phyloP scores from a whole-genome alignment of 805 yeast genomes.

The Candida boleticola region DNA sequence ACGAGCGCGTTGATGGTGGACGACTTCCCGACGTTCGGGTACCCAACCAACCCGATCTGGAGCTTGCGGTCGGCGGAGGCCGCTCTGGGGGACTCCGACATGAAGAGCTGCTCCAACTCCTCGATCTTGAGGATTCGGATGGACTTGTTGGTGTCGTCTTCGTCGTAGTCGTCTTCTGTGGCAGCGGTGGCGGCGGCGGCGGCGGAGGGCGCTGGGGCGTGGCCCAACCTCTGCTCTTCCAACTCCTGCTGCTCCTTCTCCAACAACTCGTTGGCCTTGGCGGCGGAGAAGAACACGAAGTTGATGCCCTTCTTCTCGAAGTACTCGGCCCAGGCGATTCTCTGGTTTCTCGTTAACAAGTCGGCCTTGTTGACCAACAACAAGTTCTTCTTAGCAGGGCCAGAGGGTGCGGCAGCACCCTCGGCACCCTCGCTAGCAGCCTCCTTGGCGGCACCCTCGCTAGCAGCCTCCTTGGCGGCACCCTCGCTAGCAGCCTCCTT shows the following conservation, averaged over 20 bases:
- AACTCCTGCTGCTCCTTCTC: constrained; percentile 57
- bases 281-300: constrained; percentile 92
- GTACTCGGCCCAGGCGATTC: constrained; percentile 84
- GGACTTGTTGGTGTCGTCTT: constrained; percentile 22
- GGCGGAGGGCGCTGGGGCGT: constrained; percentile 10
- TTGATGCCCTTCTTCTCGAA: constrained; percentile 67
- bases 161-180: constrained; percentile 14
- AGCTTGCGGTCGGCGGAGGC: constrained; percentile 60
- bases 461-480: not conserved
- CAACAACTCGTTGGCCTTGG: constrained; percentile 71
- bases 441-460: not conserved
- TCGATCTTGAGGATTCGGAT: constrained; percentile 75
- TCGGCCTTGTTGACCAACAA: constrained; percentile 93
- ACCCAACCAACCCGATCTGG: constrained; percentile 95
- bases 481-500: not conserved
- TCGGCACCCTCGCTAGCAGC: not conserved
- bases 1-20: constrained; percentile 97
- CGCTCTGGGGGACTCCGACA: constrained; percentile 73
- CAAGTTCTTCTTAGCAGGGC: constrained; percentile 61
- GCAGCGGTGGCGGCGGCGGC: constrained; percentile 20
- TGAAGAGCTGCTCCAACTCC: constrained; percentile 78
- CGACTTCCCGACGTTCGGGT: constrained; percentile 92
- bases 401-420: not conserved
- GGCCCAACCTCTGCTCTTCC: constrained; percentile 21
- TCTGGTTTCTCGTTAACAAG: constrained; percentile 70